Conservation (phyloP, 176 grass and related monocot species). For the Puya raimondii region DNA sequence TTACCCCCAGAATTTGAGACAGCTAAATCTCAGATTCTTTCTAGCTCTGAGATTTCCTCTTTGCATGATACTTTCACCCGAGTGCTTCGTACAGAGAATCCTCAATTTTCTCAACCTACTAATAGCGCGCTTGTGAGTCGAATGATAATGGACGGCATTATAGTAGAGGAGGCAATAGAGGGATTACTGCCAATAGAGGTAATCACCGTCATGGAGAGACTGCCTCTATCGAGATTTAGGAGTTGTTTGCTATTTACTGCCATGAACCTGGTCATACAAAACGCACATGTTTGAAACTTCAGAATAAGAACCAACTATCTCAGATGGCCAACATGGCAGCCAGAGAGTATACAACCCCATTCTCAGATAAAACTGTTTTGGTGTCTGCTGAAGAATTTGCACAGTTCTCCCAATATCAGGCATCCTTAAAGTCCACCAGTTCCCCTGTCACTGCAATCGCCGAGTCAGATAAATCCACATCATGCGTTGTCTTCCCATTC, state of each 20-base stretch:
- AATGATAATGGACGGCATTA: not conserved
- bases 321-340: not conserved
- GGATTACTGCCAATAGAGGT: not conserved
- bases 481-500: not conserved
- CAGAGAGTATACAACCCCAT: not conserved
- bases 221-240: too few species aligned
- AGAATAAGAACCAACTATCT: not conserved
- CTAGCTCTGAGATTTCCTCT: not conserved
- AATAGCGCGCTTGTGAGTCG: not conserved
- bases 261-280: conserved; percentile 2
- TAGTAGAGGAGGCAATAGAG: too few species aligned
- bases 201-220: not conserved
- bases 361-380: not conserved
- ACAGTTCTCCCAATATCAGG: not conserved
- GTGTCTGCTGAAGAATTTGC: not conserved
- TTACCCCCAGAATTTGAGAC: not conserved
- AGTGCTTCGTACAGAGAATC: not conserved
- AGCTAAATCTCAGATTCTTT: not conserved
- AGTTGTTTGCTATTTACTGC: not conserved
- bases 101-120: not conserved
- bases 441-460: not conserved
- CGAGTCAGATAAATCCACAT: not conserved
- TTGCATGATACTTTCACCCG: not conserved
- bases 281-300: not conserved
- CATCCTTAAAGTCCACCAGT: not conserved